Evolutionary conservation across 345 rosid genomes (phyloP).

Genomic region (Sisymbrium altissimum): DNA sequence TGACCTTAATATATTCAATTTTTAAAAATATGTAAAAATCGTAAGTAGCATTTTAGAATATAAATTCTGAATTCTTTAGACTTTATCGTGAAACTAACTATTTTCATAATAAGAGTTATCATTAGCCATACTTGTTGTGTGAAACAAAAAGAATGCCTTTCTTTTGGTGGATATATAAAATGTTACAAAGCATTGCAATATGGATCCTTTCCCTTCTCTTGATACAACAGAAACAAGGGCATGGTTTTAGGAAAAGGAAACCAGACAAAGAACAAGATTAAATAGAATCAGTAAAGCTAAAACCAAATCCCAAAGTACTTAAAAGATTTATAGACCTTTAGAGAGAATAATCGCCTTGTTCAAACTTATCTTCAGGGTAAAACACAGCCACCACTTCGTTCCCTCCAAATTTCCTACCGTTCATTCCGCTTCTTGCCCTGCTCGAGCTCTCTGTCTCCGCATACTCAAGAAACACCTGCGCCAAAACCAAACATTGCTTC

Average conservation of each 20-base stretch:
- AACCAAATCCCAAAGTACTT: not conserved
- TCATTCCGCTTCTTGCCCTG: constrained; percentile 60
- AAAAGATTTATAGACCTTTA: not conserved
- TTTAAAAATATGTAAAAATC: too few relatives aligned
- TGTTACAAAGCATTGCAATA: not conserved
- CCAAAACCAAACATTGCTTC: not conserved
- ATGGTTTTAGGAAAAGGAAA: too few relatives aligned
- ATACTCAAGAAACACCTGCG: constrained; percentile 70
- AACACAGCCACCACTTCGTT: constrained; percentile 67
- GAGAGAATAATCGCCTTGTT: constrained; percentile 48
- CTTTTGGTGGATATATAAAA: not conserved
- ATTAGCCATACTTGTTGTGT: not conserved
- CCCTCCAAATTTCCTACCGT: constrained; percentile 74
- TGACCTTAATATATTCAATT: too few relatives aligned
- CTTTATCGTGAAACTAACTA: too few relatives aligned
- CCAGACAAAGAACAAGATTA: not conserved
- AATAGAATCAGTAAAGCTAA: not conserved
- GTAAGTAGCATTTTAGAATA: too few relatives aligned
- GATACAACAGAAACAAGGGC: not conserved
- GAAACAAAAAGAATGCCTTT: not conserved
- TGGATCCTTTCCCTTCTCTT: not conserved
- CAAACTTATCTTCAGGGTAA: constrained; percentile 60
- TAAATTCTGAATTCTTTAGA: too few relatives aligned
- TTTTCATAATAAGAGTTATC: too few relatives aligned
- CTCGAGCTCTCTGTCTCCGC: constrained; percentile 55